A percentile compares a stretch with the other conserved stretches of the same genome.
Evolutionary conservation across 768 basidiomycete species (phyloP).

Genomic region (Termitomyces sp.): DNA sequence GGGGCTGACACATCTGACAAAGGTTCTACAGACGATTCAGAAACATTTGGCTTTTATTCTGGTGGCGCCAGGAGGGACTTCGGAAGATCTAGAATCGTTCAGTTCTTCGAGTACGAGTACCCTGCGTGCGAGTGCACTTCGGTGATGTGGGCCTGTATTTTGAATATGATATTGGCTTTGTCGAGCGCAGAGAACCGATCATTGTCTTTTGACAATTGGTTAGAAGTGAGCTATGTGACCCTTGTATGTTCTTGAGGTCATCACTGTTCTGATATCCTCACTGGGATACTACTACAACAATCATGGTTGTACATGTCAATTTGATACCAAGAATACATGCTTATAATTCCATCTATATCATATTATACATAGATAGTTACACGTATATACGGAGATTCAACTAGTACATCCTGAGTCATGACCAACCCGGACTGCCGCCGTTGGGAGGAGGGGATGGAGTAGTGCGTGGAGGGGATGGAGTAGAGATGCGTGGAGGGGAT

Average conservation of each 20-base stretch:
- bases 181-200: neutral
- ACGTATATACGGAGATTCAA: neutral
- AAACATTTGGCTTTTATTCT: constrained; percentile 66
- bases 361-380: neutral
- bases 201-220: neutral
- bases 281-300: no score
- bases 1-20: constrained; percentile 77
- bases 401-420: neutral
- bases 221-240: neutral
- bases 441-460: no score
- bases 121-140: constrained; percentile 31
- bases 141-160: constrained; percentile 15
- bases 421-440: neutral
- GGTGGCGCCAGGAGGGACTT: constrained; percentile 34
- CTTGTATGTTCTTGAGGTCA: neutral
- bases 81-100: constrained; percentile 22
- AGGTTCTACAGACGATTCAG: constrained; percentile 59
- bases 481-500: constrained; percentile 36
- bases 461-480: no score
- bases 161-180: no score
- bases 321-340: neutral
- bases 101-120: constrained; percentile 32
- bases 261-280: neutral
- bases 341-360: no score
- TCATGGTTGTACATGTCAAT: neutral